Percentiles rank a stretch among this genome's conserved stretches.
phyloP scores from a whole-genome alignment of 257 asterid species.

The Prunella vulgaris region DNA sequence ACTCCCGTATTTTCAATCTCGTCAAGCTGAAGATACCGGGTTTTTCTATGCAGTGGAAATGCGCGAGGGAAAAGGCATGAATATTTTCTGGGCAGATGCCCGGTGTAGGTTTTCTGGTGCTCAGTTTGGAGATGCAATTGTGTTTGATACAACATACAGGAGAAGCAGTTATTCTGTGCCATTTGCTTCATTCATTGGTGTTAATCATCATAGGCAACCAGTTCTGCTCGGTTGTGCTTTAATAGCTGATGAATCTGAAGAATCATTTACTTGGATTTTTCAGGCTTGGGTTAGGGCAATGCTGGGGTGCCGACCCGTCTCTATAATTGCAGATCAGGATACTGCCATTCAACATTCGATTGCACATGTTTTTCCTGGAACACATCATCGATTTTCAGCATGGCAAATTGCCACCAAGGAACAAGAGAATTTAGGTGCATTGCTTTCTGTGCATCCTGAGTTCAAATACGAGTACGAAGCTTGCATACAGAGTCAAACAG shows the following conservation, averaged over 20 bases:
- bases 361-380: conserved; percentile 68
- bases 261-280: conserved; percentile 87
- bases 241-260: conserved; percentile 86
- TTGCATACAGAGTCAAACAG: conserved; percentile 75
- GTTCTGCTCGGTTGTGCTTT: conserved; percentile 94
- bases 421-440: conserved; percentile 63
- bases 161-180: conserved; percentile 56
- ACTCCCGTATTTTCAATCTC: conserved; percentile 80
- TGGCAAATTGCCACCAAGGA: conserved; percentile 70
- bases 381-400: conserved; percentile 78
- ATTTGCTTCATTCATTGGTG: conserved; percentile 78
- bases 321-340: conserved; percentile 93
- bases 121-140: conserved; percentile 87
- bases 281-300: conserved; percentile 79
- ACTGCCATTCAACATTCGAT: conserved; percentile 56
- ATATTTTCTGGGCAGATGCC: conserved; percentile 81
- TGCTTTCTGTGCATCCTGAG: conserved; percentile 62
- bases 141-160: conserved; percentile 80
- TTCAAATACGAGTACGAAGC: conserved; percentile 82
- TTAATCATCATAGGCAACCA: conserved; percentile 88
- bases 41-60: conserved; percentile 85
- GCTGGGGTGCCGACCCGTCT: conserved; percentile 71
- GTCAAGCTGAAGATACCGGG: conserved; percentile 82
- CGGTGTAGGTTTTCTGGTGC: conserved; percentile 76
- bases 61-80: conserved; percentile 69